These are phyloP conservation scores for Talaromyces sp. DNA, from an alignment of 2,329 filamentous ascomycete genomes.

Conservation along the genomic window DNA sequence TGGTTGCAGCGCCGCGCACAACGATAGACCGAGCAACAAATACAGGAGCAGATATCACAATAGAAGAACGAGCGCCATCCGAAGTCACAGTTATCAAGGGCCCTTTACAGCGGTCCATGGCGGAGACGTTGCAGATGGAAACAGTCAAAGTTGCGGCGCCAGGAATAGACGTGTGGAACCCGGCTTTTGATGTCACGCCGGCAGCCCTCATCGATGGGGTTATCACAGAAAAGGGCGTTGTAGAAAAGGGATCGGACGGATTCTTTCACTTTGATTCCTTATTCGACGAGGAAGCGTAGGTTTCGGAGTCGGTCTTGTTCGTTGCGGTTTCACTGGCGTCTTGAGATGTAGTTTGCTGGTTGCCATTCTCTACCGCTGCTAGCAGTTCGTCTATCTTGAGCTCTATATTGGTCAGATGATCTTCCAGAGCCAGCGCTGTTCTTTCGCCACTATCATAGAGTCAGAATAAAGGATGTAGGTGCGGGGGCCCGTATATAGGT, in stretches of 20 bases:
- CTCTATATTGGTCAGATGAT: constrained; percentile 49
- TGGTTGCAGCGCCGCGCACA: constrained; percentile 90
- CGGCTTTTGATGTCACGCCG: constrained; percentile 92
- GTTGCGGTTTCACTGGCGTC: background rate
- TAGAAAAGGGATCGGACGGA: constrained; percentile 68
- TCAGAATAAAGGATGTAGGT: background rate
- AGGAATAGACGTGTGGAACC: constrained; percentile 88
- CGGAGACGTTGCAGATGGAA: constrained; percentile 45
- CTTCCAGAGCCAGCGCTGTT: constrained; percentile 50
- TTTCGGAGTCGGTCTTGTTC: constrained; percentile 2
- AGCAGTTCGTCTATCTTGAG: constrained; percentile 42
- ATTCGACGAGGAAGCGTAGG: constrained; percentile 18
- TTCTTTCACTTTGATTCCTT: constrained; percentile 53
- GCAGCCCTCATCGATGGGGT: constrained; percentile 84
- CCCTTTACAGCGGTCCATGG: constrained; percentile 57
- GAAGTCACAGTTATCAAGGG: constrained; percentile 85
- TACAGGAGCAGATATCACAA: constrained; percentile 73
- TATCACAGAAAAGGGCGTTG: constrained; percentile 84
- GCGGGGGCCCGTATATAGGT: background rate
- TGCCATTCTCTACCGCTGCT: constrained; percentile 16
- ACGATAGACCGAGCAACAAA: constrained; percentile 82
- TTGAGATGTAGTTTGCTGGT: background rate
- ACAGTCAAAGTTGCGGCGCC: constrained; percentile 72
- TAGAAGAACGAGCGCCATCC: constrained; percentile 75
- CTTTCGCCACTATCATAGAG: constrained; percentile 43